Conservation (phyloP, 139 green algal genomes). For the Pseudopediastrum boryanum region DNA sequence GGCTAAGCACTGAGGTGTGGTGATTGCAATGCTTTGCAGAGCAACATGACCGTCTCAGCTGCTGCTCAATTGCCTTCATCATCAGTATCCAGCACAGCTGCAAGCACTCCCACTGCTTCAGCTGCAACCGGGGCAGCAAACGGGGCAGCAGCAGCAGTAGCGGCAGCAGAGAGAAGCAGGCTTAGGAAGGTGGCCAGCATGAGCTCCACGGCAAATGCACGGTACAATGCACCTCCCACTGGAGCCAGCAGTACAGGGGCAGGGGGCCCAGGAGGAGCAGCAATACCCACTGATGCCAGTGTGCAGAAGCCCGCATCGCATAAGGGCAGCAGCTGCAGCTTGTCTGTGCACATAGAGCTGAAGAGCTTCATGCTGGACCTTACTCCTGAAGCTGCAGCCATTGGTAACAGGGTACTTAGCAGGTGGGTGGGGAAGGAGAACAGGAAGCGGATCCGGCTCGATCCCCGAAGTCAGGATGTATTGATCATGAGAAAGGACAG, state of each 20-base stretch:
- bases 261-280: too few species aligned
- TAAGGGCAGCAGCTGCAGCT: not conserved
- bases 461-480: not conserved
- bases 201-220: too few species aligned
- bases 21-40: slow-evolving; percentile 10
- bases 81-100: not conserved
- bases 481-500: not conserved
- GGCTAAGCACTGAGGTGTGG: too few species aligned
- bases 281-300: too few species aligned
- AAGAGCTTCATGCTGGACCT: slow-evolving; percentile 8
- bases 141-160: not conserved
- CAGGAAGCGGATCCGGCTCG: not conserved
- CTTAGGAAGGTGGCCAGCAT: too few species aligned
- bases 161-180: too few species aligned
- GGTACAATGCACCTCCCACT: too few species aligned
- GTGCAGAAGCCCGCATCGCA: not conserved
- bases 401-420: slow-evolving; percentile 1
- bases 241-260: too few species aligned
- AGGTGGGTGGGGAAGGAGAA: not conserved
- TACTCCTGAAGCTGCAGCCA: slow-evolving; percentile 14
- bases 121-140: not conserved
- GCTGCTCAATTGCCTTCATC: not conserved
- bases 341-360: slow-evolving; percentile 3
- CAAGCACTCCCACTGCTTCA: not conserved
- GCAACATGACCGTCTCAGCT: not conserved